phyloP scores from a whole-genome alignment of 2,329 filamentous ascomycete genomes.

The Fusarium sp. region DNA sequence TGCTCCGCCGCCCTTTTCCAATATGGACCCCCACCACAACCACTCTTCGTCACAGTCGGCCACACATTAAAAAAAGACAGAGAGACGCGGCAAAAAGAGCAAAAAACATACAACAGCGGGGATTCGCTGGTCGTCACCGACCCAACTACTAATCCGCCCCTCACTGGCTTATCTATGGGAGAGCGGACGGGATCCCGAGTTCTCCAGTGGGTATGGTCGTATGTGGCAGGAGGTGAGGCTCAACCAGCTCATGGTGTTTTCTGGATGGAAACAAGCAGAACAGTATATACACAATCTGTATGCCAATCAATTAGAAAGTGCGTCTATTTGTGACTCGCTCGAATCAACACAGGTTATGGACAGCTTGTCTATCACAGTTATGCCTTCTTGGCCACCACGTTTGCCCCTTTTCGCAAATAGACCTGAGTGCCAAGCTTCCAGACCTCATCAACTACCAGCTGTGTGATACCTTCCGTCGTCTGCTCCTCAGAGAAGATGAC shows the following conservation, averaged over 20 bases:
- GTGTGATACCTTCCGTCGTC: constrained; percentile 51
- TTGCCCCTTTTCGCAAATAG: not conserved
- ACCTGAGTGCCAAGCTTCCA: constrained; percentile 76
- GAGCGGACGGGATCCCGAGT: not conserved
- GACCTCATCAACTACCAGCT: constrained; percentile 77
- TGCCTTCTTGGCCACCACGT: not conserved
- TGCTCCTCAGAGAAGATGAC: constrained; percentile 72
- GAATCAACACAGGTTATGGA: not conserved
- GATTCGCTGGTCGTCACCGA: not conserved
- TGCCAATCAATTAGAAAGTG: not conserved
- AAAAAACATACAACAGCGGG: not conserved
- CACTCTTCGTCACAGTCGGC: not conserved
- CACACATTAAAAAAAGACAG: not conserved
- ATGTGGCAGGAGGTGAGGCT: not conserved
- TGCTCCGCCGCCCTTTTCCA: not conserved
- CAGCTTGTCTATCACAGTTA: not conserved
- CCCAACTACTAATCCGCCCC: not conserved
- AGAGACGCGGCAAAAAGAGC: not conserved
- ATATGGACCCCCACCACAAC: not conserved
- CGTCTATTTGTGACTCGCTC: not conserved
- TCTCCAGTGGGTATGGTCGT: not conserved
- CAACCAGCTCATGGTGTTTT: not conserved
- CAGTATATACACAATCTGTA: not conserved
- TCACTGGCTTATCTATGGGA: too few species aligned
- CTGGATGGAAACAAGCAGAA: not conserved